These are phyloP conservation scores for Phoma sp. DNA, from an alignment of 2,329 filamentous ascomycete species.

Conservation along the genomic window DNA sequence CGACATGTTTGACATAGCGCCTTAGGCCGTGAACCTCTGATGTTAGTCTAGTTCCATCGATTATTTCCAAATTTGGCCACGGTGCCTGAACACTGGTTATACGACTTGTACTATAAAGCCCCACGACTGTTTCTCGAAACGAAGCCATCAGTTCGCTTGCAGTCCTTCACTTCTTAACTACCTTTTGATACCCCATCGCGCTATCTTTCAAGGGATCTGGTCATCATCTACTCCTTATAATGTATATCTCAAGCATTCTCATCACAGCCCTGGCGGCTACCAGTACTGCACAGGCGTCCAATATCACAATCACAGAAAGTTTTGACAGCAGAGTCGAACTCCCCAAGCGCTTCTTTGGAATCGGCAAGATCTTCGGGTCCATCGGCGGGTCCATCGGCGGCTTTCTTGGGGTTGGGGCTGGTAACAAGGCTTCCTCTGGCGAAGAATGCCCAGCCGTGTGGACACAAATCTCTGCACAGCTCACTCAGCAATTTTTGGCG, in stretches of 20 bases:
- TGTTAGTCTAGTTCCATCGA: conserved; percentile 8
- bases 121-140: conserved; percentile 2
- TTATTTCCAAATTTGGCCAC: conserved; percentile 17
- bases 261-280: conserved; percentile 32
- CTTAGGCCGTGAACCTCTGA: conserved; percentile 16
- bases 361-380: conserved; percentile 18
- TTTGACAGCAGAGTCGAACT: conserved; percentile 17
- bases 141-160: conserved; percentile 13
- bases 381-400: not conserved
- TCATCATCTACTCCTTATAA: conserved; percentile 29
- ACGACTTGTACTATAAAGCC: conserved; percentile 27
- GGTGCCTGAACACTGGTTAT: conserved; percentile 4
- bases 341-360: conserved; percentile 22
- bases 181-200: conserved; percentile 3
- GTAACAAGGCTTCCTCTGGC: too few relatives aligned
- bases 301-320: conserved; percentile 28
- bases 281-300: conserved; percentile 34
- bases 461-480: conserved; percentile 39
- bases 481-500: conserved; percentile 41
- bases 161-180: conserved; percentile 18
- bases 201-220: conserved; percentile 14
- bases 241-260: conserved; percentile 42
- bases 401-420: too few relatives aligned
- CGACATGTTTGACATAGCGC: conserved; percentile 15
- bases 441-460: conserved; percentile 39